A percentile compares a stretch with the other conserved stretches of the same genome.
Evolutionary conservation across 2,329 filamentous ascomycete genomes (phyloP).

Genomic region (Dactylella cylindrospora): DNA sequence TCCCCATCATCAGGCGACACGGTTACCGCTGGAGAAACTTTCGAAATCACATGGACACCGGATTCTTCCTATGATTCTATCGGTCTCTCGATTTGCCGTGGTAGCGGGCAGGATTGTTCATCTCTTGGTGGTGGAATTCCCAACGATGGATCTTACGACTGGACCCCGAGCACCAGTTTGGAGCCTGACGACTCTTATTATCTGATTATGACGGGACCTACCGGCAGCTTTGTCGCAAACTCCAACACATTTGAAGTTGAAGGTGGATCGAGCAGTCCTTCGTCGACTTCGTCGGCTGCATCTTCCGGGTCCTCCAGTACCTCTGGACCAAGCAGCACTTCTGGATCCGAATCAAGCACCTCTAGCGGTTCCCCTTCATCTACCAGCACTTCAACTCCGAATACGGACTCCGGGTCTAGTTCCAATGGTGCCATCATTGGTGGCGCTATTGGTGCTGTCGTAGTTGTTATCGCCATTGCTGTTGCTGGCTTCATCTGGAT

Average conservation of each 20-base stretch:
- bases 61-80: neutral
- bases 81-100: constrained; percentile 5
- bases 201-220: too few relatives aligned
- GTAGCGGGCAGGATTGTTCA: neutral
- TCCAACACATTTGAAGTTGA: neutral
- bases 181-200: neutral
- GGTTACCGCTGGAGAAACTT: constrained; percentile 6
- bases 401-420: constrained; percentile 3
- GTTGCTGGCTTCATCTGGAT: constrained; percentile 34
- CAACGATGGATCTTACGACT: constrained; percentile 10
- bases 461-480: constrained; percentile 22
- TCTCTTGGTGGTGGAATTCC: neutral
- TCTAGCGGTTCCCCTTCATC: neutral
- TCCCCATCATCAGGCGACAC: constrained; percentile 2
- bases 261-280: neutral
- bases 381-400: neutral
- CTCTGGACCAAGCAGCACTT: neutral
- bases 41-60: constrained; percentile 14
- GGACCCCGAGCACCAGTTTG: constrained; percentile 7
- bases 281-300: constrained; percentile 3
- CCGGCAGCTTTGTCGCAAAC: neutral
- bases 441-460: constrained; percentile 33
- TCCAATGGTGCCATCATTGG: constrained; percentile 36
- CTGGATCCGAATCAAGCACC: neutral
- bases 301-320: neutral